phyloP scores from a whole-genome alignment of 257 asterid species.

The Nicotiana sylvestris region DNA sequence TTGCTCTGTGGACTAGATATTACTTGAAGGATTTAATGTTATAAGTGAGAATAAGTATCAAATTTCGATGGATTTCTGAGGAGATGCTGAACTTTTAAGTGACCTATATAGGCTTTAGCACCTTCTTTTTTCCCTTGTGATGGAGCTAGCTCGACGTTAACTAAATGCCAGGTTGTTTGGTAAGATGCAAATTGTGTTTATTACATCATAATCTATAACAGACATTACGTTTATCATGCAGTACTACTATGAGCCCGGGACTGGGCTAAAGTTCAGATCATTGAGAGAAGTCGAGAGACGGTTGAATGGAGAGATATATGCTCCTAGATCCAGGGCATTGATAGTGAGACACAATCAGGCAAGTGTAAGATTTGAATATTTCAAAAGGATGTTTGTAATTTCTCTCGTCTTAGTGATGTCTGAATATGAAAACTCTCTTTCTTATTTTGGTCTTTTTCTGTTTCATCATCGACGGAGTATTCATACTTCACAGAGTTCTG shows the following conservation, averaged over 20 bases:
- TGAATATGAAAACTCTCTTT: background rate
- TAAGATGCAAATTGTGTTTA: background rate
- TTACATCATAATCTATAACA: background rate
- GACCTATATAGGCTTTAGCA: background rate
- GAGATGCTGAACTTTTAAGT: background rate
- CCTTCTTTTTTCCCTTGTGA: background rate
- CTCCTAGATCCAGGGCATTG: constrained; percentile 13
- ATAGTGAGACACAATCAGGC: constrained; percentile 16
- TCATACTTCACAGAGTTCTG: constrained; percentile 21
- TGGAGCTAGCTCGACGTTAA: background rate
- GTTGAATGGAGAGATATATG: constrained; percentile 38
- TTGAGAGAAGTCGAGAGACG: constrained; percentile 40
- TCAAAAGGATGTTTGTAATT: background rate
- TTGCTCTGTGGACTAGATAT: background rate
- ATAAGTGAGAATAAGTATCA: too few species aligned
- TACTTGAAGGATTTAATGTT: background rate
- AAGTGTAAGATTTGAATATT: background rate
- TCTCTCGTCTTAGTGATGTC: background rate
- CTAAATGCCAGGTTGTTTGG: background rate
- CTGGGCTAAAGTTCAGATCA: constrained; percentile 70
- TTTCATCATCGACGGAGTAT: background rate
- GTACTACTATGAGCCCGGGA: constrained; percentile 77
- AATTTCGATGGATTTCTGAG: too few species aligned
- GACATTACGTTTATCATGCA: constrained; percentile 21
- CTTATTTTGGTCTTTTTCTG: background rate